A percentile compares a stretch with the other conserved stretches of the same genome.
These are phyloP conservation scores for Solanum bukasovii DNA, from an alignment of 257 asterid species.

Conservation along the genomic window DNA sequence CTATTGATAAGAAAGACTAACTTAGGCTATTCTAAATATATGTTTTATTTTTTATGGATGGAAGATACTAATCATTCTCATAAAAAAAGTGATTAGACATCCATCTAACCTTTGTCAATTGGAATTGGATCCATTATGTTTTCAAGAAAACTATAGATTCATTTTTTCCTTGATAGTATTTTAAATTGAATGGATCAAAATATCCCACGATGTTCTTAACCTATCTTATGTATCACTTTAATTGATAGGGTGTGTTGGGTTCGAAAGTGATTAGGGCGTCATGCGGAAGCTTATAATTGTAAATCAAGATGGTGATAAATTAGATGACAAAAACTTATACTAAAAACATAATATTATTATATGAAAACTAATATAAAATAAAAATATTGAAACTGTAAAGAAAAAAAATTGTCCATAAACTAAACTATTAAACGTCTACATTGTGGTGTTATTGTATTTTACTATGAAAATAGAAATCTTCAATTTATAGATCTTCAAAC, in stretches of 20 bases:
- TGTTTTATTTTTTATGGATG: neutral
- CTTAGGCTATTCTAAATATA: neutral
- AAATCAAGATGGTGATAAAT: no score
- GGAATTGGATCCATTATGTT: neutral
- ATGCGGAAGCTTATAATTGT: no score
- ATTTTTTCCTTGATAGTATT: neutral
- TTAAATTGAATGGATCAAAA: neutral
- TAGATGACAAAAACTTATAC: no score
- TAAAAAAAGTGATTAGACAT: neutral
- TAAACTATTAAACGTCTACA: no score
- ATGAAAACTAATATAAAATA: no score
- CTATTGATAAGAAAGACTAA: neutral
- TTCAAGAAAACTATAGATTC: neutral
- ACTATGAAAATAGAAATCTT: no score
- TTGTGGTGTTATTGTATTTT: no score
- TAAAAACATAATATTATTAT: no score
- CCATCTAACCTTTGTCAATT: neutral
- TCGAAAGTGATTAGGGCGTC: no score
- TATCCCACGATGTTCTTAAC: neutral
- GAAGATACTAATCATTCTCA: neutral
- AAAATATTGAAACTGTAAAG: neutral
- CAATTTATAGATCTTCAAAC: no score
- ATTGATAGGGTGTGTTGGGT: no score
- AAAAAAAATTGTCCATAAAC: no score
- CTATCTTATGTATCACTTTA: neutral